These are phyloP conservation scores for Aspergillus proliferans DNA, from an alignment of 2,329 filamentous ascomycete genomes.

Conservation along the genomic window DNA sequence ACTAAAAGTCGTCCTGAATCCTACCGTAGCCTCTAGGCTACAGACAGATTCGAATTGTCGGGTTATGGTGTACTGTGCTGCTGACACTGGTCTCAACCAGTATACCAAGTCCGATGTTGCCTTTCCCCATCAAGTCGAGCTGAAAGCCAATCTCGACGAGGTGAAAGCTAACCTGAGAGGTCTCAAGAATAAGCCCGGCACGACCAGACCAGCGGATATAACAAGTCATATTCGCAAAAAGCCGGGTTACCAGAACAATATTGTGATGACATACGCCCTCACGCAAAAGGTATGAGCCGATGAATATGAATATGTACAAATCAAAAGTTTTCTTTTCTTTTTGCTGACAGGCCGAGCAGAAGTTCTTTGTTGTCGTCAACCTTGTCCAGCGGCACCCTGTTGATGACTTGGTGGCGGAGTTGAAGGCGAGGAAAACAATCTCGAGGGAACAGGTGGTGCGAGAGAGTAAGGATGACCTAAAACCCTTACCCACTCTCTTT, in stretches of 20 bases:
- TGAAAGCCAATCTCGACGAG: conserved; percentile 82
- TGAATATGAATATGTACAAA: not conserved
- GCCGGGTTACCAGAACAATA: conserved; percentile 62
- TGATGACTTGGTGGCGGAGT: conserved; percentile 61
- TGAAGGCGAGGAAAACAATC: conserved; percentile 65
- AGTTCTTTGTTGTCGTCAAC: conserved; percentile 65
- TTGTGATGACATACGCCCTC: conserved; percentile 86
- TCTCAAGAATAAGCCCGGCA: conserved; percentile 91
- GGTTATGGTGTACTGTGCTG: conserved; percentile 78
- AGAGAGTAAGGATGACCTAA: conserved; percentile 55
- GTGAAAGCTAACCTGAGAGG: conserved; percentile 91
- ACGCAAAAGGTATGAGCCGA: conserved; percentile 65
- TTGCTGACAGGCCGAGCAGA: conserved; percentile 43
- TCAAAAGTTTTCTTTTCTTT: not conserved
- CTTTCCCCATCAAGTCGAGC: conserved; percentile 87
- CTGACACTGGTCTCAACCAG: conserved; percentile 51
- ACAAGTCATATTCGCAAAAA: conserved; percentile 67
- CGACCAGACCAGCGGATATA: conserved; percentile 87
- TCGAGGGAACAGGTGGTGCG: conserved; percentile 73
- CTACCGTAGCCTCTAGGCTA: conserved; percentile 51
- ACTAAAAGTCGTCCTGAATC: conserved; percentile 54
- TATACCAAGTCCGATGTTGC: conserved; percentile 64
- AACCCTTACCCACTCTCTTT: not conserved
- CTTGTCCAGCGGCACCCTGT: conserved; percentile 69
- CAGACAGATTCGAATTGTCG: conserved; percentile 56